Conservation (phyloP, 805 yeast species). For the Saturnispora besseyi region DNA sequence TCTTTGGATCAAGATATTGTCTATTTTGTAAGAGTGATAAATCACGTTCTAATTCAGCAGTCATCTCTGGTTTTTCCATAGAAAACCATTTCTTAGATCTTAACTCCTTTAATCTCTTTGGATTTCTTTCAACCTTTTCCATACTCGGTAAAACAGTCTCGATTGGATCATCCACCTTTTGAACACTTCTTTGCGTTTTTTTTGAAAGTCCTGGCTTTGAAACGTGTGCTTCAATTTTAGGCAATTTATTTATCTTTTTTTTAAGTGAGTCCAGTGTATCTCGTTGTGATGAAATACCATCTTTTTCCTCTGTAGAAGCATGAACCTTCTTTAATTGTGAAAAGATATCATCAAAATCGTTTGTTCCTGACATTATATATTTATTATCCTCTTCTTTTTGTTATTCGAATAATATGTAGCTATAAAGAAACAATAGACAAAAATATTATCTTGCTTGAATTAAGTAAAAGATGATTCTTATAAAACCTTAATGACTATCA, state of each 20-base stretch:
- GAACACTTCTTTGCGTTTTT: slow-evolving; percentile 13
- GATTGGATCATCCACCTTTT: slow-evolving; percentile 42
- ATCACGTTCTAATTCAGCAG: slow-evolving; percentile 68
- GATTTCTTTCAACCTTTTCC: slow-evolving; percentile 9
- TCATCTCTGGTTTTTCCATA: slow-evolving; percentile 67
- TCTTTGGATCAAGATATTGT: slow-evolving; percentile 87
- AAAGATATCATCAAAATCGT: slow-evolving; percentile 29
- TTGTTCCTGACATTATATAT: slow-evolving; percentile 7
- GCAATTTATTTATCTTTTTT: slow-evolving; percentile 25
- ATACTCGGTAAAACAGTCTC: slow-evolving; percentile 17
- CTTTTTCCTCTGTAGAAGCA: neutral
- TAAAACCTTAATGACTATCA: no score
- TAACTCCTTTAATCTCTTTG: slow-evolving; percentile 19
- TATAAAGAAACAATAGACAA: no score
- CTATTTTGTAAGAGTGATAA: slow-evolving; percentile 73
- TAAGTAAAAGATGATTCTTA: neutral
- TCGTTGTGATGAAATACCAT: neutral
- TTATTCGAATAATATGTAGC: neutral
- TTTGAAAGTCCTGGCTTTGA: slow-evolving; percentile 7
- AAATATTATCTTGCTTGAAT: neutral
- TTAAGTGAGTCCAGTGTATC: slow-evolving; percentile 22
- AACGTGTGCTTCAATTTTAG: slow-evolving; percentile 30
- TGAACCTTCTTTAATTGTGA: slow-evolving; percentile 11
- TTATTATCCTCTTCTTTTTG: neutral
- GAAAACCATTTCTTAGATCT: slow-evolving; percentile 70